Percentiles rank a stretch among this genome's conserved stretches.
Evolutionary conservation across 305 asterid genomes (phyloP).

Genomic region (Plantago coronopus): DNA sequence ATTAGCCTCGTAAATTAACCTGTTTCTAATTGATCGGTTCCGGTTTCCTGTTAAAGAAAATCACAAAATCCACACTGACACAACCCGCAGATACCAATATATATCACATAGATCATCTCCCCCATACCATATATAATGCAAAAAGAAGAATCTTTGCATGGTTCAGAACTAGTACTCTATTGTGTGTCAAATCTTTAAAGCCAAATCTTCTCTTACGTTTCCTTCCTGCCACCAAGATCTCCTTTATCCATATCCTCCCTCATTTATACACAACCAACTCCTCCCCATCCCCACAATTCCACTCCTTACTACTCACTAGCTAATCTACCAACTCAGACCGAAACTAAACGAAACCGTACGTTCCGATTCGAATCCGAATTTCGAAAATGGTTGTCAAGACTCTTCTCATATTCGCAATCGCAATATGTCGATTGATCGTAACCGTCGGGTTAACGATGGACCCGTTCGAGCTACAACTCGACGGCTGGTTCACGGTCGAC

Average conservation of each 20-base stretch:
- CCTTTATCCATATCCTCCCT: no score
- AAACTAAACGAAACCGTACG: background rate
- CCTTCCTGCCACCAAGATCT: conserved; percentile 34
- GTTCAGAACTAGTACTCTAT: conserved; percentile 9
- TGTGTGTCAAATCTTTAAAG: conserved; percentile 49
- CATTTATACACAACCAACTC: no score
- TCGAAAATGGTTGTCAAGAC: conserved; percentile 39
- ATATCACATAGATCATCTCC: no score
- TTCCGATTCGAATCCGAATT: background rate
- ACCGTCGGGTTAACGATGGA: conserved; percentile 62
- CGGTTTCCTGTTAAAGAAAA: no score
- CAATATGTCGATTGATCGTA: conserved; percentile 56
- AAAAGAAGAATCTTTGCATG: conserved; percentile 62
- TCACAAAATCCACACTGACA: no score
- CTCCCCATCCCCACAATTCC: conserved; percentile 7
- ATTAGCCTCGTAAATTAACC: no score
- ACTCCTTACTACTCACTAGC: background rate
- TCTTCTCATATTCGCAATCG: conserved; percentile 53
- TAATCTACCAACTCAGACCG: no score
- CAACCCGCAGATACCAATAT: no score
- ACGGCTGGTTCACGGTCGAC: conserved; percentile 47
- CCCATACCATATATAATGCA: no score
- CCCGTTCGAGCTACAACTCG: conserved; percentile 41
- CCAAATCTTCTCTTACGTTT: conserved; percentile 41
- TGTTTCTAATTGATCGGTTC: no score